Base-by-base conservation (phyloP, 352 stramenopile species). In the Phytophthora cactorum region DNA sequence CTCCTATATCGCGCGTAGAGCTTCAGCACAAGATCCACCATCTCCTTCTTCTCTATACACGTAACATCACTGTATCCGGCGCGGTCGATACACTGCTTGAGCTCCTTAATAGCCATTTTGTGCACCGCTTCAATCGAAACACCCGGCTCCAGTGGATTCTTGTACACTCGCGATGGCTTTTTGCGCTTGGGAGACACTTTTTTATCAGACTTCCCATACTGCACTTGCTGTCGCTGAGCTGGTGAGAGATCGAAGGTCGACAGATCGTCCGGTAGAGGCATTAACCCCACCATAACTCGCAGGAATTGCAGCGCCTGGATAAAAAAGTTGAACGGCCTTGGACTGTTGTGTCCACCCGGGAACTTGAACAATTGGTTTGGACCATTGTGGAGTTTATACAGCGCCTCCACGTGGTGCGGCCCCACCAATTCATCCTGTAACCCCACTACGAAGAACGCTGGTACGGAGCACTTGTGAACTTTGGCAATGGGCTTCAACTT, bases 361-460 rank as follows among this genome's bases (percentile, higher is more conserved):
- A 96, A 96, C 71, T 83, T 79, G 63, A 90, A 96, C 36, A 94
- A 56, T 66, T 96, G 79, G 45, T 92, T 91, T 0, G 88, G 88
- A 2, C 88, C 88, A 41, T 89, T 91, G 58, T 96, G 86, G 4
- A 79, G 74, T 54, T 85, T 85, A 73, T 92, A 84, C 50, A 96
- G 60, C 36, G 83, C 74, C 12, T 89, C 78, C 12, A 92, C 84
- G 49, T 94, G 86, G 29, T 92, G 84, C 12, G 86, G 84, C 0
- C 82, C 81, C 8, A 96, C 86, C 27, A 96, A 77, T 66, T 96
- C 88, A 52, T 96, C 88, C 63, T 94, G 82, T 43, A 86, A 52
- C 2, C 82, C 88, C 12, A 88, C 76, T 2, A 92, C 81, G 64
- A 94, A 96, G 62, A 96, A 94, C 4, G 84, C 71, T 4, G 88